phyloP scores from a whole-genome alignment of 768 basidiomycete genomes.

The Mycena rebaudengoi region DNA sequence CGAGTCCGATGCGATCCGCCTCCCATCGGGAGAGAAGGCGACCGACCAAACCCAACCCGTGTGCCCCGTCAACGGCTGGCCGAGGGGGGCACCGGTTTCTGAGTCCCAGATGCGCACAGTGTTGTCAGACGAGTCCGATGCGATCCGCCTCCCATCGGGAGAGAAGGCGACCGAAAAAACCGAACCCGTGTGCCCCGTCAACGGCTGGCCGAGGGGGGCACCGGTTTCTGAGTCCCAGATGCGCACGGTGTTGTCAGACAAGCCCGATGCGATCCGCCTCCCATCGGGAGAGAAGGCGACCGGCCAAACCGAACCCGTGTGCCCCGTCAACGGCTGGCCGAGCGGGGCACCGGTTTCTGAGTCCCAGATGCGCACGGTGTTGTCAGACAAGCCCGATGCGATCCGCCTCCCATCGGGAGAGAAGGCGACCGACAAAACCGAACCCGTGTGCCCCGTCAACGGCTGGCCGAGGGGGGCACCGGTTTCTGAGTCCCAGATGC shows the following conservation, averaged over 20 bases:
- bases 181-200: constrained; percentile 12
- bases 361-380: constrained; percentile 28
- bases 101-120: constrained; percentile 63
- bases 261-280: too few relatives aligned
- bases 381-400: constrained; percentile 26
- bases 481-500: constrained; percentile 22
- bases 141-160: constrained; percentile 55
- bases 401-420: constrained; percentile 20
- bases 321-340: not conserved
- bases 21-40: constrained; percentile 36
- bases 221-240: too few relatives aligned
- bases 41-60: constrained; percentile 25
- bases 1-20: constrained; percentile 18
- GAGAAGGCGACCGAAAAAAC: constrained; percentile 53
- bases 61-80: constrained; percentile 32
- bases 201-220: not conserved
- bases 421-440: constrained; percentile 42
- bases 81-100: constrained; percentile 39
- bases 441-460: constrained; percentile 34
- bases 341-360: constrained; percentile 7
- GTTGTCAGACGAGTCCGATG: constrained; percentile 63
- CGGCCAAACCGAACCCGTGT: too few relatives aligned
- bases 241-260: too few relatives aligned
- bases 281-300: too few relatives aligned
- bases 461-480: constrained; percentile 1